Conservation (phyloP, 1,139 yeast species). For the Saccharomycopsis hybrid region DNA sequence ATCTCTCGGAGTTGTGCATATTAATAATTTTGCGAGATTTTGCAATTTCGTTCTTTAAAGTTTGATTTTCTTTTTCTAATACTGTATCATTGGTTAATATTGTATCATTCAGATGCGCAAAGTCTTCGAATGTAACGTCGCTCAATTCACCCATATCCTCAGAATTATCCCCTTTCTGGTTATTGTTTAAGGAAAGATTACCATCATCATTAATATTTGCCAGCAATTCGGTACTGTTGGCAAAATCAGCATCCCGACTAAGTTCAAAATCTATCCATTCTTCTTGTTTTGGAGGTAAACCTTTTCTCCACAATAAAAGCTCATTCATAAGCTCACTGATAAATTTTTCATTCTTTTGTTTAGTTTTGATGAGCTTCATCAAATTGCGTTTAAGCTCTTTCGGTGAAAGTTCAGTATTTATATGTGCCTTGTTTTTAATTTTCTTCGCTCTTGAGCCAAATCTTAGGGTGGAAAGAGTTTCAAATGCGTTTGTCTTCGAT, state of each 20-base stretch:
- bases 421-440: slow-evolving; percentile 61
- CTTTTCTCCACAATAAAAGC: slow-evolving; percentile 41
- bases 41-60: slow-evolving; percentile 1
- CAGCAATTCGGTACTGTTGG: too few relatives aligned
- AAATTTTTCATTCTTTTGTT: too few relatives aligned
- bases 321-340: slow-evolving; percentile 48
- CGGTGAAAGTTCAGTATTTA: slow-evolving; percentile 63
- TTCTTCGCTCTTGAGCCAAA: slow-evolving; percentile 77
- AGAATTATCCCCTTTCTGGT: not conserved
- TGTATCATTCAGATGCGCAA: not conserved
- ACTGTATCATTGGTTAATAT: not conserved
- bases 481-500: slow-evolving; percentile 50
- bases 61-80: slow-evolving; percentile 1
- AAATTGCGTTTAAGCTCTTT: slow-evolving; percentile 48
- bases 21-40: not conserved
- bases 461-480: slow-evolving; percentile 70
- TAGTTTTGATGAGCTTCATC: too few relatives aligned
- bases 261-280: slow-evolving; percentile 4
- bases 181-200: too few relatives aligned
- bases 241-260: too few relatives aligned
- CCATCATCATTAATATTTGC: too few relatives aligned
- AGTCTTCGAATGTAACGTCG: slow-evolving; percentile 1
- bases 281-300: slow-evolving; percentile 31
- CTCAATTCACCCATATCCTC: not conserved
- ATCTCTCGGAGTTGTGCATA: not conserved